Evolutionary conservation across 345 rosid species (phyloP), one percentile per base, ranked within the genome.

Genomic region (Citrus inodora): DNA sequence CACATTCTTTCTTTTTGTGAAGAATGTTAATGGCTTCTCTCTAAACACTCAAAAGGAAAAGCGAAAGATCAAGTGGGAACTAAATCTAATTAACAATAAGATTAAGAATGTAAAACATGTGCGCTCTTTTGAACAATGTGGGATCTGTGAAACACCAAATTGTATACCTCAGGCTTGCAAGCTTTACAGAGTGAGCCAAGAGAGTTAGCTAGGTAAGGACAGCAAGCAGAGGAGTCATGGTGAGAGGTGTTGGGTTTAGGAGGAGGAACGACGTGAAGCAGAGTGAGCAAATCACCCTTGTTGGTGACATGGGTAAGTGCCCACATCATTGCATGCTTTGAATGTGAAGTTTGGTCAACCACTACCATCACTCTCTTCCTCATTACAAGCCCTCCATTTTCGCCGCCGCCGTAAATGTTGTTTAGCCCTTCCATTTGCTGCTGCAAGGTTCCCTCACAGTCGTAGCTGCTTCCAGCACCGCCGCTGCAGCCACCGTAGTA

Each of bases 301-400:
- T 90, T 88, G 63, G 89, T 88, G 3, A 90, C 87, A 87, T 96
- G 95, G n/a, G 97, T 93, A 2, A 95, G 87, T 42, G 99, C 98
- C 97, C 97, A 96, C 87, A 96, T 92, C 99, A 96, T 92, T 40
- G 99, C 99, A 85, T 96, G 97, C 82, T 87, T 92, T 0, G 98
- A 89, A 66, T 88, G 86, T 0, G 98, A 87, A 40, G 84, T 83
- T n/a, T 92, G 85, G 72, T 96, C 98, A 30, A 94, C 98, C 48
- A 94, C 85, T 22, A 92, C 98, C 99, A 92, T 92, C 79, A 94
- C 98, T 69, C 97, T 83, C 85, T 96, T 96, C 86, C 88, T 94
- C 83, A 77, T 76, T 9, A 73, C 84, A 72, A 79, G 30, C 38
- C 89, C 94, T 2, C 85, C 87, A 33, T 81, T 75, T 13, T 62